Base-by-base conservation (phyloP, 139 green algal genomes). In the Picochlorum sp. region DNA sequence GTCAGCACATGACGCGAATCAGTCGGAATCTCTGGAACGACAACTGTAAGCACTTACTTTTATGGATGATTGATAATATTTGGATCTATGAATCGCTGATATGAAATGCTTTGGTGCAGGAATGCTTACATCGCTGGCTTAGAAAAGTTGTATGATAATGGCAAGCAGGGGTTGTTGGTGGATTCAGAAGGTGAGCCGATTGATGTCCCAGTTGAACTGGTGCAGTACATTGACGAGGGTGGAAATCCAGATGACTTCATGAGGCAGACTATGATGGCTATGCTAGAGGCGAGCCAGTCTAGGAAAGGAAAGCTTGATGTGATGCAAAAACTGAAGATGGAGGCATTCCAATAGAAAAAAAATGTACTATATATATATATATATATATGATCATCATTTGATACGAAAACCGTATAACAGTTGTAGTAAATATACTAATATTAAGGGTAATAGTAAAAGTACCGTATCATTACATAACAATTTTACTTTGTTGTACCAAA, bases 401-500 rank as follows among this genome's bases (percentile, higher is more conserved):
- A 41, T 41, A n/a, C 12, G 35, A 41, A 41, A 41, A 41, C 12
- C 35, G 35, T 41, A 12, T 41, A 41, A 41, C 9, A 41, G 12
- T 41, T n/a, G n/a, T n/a, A n/a, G n/a, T n/a, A n/a, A n/a, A n/a
- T n/a, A n/a, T n/a, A n/a, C n/a, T n/a, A n/a, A n/a, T n/a, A n/a
- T n/a, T n/a, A n/a, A n/a, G n/a, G n/a, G n/a, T n/a, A n/a, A n/a
- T n/a, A n/a, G n/a, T n/a, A n/a, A n/a, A n/a, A n/a, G n/a, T n/a
- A n/a, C n/a, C n/a, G n/a, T n/a, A n/a, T n/a, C n/a, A n/a, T n/a
- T n/a, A n/a, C 35, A 41, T 41, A 9, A 12, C 12, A 26, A 26
- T 50, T 20, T 50, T 26, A 50, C 30, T 56, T 39, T 28, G 3
- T 36, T 22, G 83, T 95, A 31, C 84, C 84, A 61, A 85, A 97